A percentile compares a stretch with the other conserved stretches of the same genome.
These are phyloP conservation scores for Fusarium neocosmosporiellum DNA, from an alignment of 2,329 filamentous ascomycete species.

Conservation along the genomic window DNA sequence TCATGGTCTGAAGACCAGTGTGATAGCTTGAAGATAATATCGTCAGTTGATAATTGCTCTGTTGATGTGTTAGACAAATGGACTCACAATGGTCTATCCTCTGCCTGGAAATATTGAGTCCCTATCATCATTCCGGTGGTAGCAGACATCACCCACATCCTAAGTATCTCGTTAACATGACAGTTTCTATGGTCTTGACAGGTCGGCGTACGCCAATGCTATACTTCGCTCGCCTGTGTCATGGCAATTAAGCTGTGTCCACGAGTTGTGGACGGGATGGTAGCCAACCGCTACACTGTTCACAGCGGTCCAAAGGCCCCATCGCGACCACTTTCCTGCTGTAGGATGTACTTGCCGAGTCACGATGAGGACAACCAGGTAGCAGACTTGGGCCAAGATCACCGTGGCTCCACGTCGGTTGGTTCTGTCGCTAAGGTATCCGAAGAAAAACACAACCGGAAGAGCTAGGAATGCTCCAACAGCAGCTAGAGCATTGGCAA, in stretches of 20 bases:
- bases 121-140: conserved; percentile 63
- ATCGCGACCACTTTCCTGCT: conserved; percentile 58
- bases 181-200: neutral
- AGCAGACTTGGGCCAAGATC: conserved; percentile 8
- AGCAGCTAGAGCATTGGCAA: conserved; percentile 59
- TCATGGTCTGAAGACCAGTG: conserved; percentile 57
- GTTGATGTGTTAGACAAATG: neutral
- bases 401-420: conserved; percentile 41
- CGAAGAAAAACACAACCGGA: conserved; percentile 59
- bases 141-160: conserved; percentile 62
- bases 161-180: conserved; percentile 10
- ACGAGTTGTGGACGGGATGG: conserved; percentile 64
- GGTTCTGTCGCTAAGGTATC: conserved; percentile 58
- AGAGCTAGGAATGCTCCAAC: conserved; percentile 56
- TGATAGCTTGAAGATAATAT: conserved; percentile 49
- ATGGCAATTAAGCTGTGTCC: conserved; percentile 63
- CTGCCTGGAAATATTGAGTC: conserved; percentile 59
- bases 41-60: neutral
- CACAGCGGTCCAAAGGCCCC: conserved; percentile 62
- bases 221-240: conserved; percentile 49
- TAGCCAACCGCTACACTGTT: conserved; percentile 64
- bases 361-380: conserved; percentile 5
- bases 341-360: conserved; percentile 48
- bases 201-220: conserved; percentile 55
- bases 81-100: conserved; percentile 54